Evolutionary conservation across 371 early-diverging fungal species (phyloP).

Genomic region (Rhizopus arrhizus): DNA sequence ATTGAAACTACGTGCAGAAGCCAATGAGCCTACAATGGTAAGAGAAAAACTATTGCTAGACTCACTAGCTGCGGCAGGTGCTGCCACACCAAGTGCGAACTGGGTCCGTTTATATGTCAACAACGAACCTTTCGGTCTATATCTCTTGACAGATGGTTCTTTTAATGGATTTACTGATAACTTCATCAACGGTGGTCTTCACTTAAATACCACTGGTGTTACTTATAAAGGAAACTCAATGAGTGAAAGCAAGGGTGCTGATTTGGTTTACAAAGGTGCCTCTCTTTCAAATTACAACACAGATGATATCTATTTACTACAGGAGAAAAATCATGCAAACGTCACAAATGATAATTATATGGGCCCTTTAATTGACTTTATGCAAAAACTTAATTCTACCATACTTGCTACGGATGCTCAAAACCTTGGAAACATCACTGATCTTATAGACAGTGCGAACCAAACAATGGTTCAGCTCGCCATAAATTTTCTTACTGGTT

Average conservation of each 20-base stretch:
- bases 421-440: conserved; percentile 33
- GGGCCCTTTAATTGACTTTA: conserved; percentile 32
- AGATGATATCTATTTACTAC: conserved; percentile 42
- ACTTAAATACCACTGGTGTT: conserved; percentile 28
- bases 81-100: conserved; percentile 48
- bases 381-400: conserved; percentile 23
- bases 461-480: conserved; percentile 50
- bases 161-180: conserved; percentile 51
- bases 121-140: conserved; percentile 53
- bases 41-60: conserved; percentile 56
- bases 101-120: conserved; percentile 62
- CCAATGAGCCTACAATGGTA: conserved; percentile 52
- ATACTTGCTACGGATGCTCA: conserved; percentile 28
- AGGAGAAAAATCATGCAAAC: conserved; percentile 26
- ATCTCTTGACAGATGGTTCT: conserved; percentile 56
- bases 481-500: conserved; percentile 50
- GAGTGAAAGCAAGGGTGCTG: conserved; percentile 24
- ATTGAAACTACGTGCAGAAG: conserved; percentile 55
- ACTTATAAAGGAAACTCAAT: conserved; percentile 45
- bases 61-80: conserved; percentile 54
- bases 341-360: conserved; percentile 24
- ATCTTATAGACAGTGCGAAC: conserved; percentile 35
- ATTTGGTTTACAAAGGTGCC: conserved; percentile 39
- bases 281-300: conserved; percentile 25
- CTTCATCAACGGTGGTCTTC: conserved; percentile 36